A percentile compares a stretch with the other conserved stretches of the same genome.
Evolutionary conservation across 164 flowering plant species (phyloP).

Genomic region (Liquidambar formosana): DNA sequence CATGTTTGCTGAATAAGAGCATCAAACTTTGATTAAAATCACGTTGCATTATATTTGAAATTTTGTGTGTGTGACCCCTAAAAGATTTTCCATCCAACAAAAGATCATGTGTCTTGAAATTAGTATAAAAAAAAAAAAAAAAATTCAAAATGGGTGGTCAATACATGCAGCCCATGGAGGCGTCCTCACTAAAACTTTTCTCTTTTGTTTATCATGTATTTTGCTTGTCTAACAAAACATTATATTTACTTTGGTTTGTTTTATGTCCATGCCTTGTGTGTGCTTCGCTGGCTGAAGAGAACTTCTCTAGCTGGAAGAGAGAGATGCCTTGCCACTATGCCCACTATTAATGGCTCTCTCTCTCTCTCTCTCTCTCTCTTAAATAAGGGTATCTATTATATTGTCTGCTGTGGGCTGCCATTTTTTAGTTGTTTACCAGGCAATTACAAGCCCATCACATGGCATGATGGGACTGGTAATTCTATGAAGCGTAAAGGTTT

Average conservation of each 20-base stretch:
- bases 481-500: too few relatives aligned
- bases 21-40: too few relatives aligned
- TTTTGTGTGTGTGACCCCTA: too few relatives aligned
- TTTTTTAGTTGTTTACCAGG: not conserved
- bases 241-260: constrained; percentile 16
- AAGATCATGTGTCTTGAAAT: too few relatives aligned
- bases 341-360: constrained; percentile 5
- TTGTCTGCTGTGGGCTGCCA: not conserved
- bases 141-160: too few relatives aligned
- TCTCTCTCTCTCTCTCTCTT: constrained; percentile 19
- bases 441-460: not conserved
- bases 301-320: constrained; percentile 15
- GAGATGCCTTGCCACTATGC: constrained; percentile 33
- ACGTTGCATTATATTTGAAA: too few relatives aligned
- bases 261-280: constrained; percentile 23
- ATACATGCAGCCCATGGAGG: too few relatives aligned
- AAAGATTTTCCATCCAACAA: too few relatives aligned
- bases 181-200: too few relatives aligned
- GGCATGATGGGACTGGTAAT: too few relatives aligned
- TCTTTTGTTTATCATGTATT: not conserved
- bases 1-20: too few relatives aligned
- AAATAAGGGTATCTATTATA: not conserved
- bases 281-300: constrained; percentile 22
- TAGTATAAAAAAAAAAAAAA: too few relatives aligned
- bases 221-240: constrained; percentile 22